Evolutionary conservation across 2,329 filamentous ascomycete genomes (phyloP), one percentile per base, ranked within the genome.

Genomic region (Emydomyces testavorans): DNA sequence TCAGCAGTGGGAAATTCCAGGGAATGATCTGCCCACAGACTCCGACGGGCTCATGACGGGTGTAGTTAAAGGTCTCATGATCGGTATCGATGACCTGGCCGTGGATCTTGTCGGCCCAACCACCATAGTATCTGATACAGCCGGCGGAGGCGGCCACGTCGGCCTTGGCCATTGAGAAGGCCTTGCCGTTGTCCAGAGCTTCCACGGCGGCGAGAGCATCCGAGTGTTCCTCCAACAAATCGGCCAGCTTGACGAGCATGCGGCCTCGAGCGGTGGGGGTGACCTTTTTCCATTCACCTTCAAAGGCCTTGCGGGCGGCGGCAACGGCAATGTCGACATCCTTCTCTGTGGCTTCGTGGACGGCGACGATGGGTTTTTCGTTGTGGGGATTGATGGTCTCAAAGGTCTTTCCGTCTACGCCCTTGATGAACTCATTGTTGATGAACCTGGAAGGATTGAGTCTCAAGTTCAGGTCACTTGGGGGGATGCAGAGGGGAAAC

Each of bases 101-200:
- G 71, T 82, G 75, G 58, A 93, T 85, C 82, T 94, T 94, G 76
- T 94, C 93, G 87, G 74, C 93, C 83, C 85, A 94, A 54, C 87
- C 87, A 64, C 78, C 86, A 60, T 90, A 92, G 74, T 89, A 95
- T 70, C 88, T 79, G 61, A 94, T 67, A 71, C 79, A 83, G 63
- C 75, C 82, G 50, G 79, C 75, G 48, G 82, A 79, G 58, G 77
- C 75, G 52, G 66, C 71, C 44, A 94, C 77, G 60, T 95, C 89
- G 53, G 78, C 81, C 67, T 82, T 85, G 53, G 67, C 65, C 56
- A 69, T 64, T 18, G 57, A 58, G 35, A 68, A 53, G 42, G 67
- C 59, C 61, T 71, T 71, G 53, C 68, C 68, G 55, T 68, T 68
- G 50, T 68, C 88, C 48, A 94, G 76, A 34, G 86, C 81, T 74